Evolutionary conservation across 2,329 filamentous ascomycete species (phyloP).

Genomic region (Bimuria novae-zelandiae): DNA sequence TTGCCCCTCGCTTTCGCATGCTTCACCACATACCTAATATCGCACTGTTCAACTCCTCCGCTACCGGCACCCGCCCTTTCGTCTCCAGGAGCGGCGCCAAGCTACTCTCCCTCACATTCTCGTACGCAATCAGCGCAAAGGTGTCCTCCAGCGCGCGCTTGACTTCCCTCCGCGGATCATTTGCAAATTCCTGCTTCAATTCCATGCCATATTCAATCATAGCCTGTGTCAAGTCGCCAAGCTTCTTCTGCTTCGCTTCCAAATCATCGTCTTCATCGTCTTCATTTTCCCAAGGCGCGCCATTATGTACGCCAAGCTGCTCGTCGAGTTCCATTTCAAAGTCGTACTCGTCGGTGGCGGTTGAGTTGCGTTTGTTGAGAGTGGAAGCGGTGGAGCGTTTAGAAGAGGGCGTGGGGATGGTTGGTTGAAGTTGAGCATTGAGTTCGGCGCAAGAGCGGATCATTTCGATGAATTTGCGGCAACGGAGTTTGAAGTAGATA

Average conservation of each 20-base stretch:
- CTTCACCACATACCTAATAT: constrained; percentile 69
- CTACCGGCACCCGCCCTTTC: constrained; percentile 74
- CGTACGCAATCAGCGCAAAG: constrained; percentile 85
- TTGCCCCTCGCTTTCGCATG: too few species aligned
- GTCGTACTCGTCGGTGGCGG: constrained; percentile 55
- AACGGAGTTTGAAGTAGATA: constrained; percentile 85
- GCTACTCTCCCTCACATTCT: constrained; percentile 76
- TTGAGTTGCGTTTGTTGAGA: constrained; percentile 41
- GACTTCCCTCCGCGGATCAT: constrained; percentile 71
- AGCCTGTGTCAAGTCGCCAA: constrained; percentile 62
- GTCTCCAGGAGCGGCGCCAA: constrained; percentile 79
- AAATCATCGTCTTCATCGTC: constrained; percentile 42
- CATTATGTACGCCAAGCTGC: constrained; percentile 47
- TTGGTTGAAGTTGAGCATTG: constrained; percentile 38
- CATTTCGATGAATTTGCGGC: constrained; percentile 95
- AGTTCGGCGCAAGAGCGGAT: constrained; percentile 48
- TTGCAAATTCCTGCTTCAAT: constrained; percentile 75
- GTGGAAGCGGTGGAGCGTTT: constrained; percentile 36
- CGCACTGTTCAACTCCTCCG: constrained; percentile 91
- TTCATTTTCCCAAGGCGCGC: constrained; percentile 30
- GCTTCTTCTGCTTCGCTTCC: constrained; percentile 38
- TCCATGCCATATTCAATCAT: constrained; percentile 80
- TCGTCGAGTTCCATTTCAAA: constrained; percentile 64
- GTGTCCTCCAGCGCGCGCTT: constrained; percentile 78
- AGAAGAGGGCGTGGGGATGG: constrained; percentile 29